Evolutionary conservation across 2,329 filamentous ascomycete genomes (phyloP), one percentile per base, ranked within the genome.

Genomic region (Lojkania enalia): DNA sequence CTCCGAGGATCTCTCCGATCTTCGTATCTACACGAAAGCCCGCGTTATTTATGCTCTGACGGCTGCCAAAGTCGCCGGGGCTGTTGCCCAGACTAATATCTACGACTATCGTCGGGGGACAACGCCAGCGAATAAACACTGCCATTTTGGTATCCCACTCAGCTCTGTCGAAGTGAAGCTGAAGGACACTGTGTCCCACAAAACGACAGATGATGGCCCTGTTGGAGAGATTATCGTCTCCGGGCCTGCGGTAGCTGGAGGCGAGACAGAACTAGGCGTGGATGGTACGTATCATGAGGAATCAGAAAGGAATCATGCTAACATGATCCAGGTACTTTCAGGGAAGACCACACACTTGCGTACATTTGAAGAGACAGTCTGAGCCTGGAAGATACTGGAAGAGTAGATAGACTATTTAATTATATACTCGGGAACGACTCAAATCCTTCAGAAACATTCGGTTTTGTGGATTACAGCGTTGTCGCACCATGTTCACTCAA

Each of bases 31-130:
- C 68, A 88, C 87, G 2, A 82, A 86, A 20, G 86, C 90, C 1
- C 83, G 90, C 39, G 77, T 96, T 44, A 78, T 95, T 39, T 96
- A 97, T 68, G 91, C 90, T 2, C 77, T 99, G 42, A 87, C 90
- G 14, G 84, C 87, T 1, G 77, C 89, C 18, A 82, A 83, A 49
- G 88, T 97, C n/a, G 92, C 91, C 2, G 94, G 94, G 27, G 86
- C 91, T 1, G 82, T 95, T n/a, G 77, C 86, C 1, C 92, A 97
- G 72, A 95, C 88, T 5, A 85, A 88, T 49, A 79, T 91, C 29
- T 95, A 88, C 63, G 92, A 97, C 66, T 97, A 97, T 69, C 78
- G 92, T 37, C 54, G 77, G 79, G 50, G 73, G 70, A 27, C 69
- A 30, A 64, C 69, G 32, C 39, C 55, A 5, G 64, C 52, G 52